Evolutionary conservation across 2,329 filamentous ascomycete species (phyloP), one percentile per base, ranked within the genome.

Genomic region (Cladosporium sp.): DNA sequence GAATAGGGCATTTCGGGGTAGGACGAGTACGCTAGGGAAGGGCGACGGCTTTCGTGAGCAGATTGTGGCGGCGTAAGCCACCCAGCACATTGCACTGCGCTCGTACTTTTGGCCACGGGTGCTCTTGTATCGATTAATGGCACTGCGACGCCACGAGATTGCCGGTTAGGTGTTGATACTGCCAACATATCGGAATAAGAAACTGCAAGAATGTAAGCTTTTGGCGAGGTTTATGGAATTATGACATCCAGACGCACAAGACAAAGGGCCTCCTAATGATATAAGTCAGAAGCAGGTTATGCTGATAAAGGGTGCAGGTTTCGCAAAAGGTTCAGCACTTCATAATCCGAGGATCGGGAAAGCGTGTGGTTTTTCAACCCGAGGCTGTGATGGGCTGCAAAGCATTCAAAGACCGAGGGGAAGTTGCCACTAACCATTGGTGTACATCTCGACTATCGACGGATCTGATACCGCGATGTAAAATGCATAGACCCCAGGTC

Each of bases 61-160:
- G 64, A 62, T 19, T 60, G 60, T 9, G 63, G 61, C 10, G 64
- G 63, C 35, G 64, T 66, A 5, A 61, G 58, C 58, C 54, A 63
- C 16, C 59, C 58, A 18, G 43, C 54, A 52, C 56, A 58, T 3
- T 48, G 40, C 10, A 58, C 34, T 10, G 58, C 53, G 13, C 53
- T 49, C 8, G 53, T 38, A 43, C 51, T 35, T 42, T 58, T 55
- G 37, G 49, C 31, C 35, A 53, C 41, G 10, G 54, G 28, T n/a
- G 53, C 54, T 16, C 53, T 51, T 10, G 63, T 65, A 43, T 65
- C 61, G 42, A 65, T 61, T 9, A 48, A 59, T 10, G 61, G 60
- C 14, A 64, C 52, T 5, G 55, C 42, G n/a, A 60, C 49, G 33
- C 60, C 60, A 37, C 62, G 62, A 7, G 46, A 50, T 33, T 50